A percentile compares a stretch with the other conserved stretches of the same genome.
phyloP scores from a whole-genome alignment of 2,329 filamentous ascomycete genomes.

The Alternaria burnsii region DNA sequence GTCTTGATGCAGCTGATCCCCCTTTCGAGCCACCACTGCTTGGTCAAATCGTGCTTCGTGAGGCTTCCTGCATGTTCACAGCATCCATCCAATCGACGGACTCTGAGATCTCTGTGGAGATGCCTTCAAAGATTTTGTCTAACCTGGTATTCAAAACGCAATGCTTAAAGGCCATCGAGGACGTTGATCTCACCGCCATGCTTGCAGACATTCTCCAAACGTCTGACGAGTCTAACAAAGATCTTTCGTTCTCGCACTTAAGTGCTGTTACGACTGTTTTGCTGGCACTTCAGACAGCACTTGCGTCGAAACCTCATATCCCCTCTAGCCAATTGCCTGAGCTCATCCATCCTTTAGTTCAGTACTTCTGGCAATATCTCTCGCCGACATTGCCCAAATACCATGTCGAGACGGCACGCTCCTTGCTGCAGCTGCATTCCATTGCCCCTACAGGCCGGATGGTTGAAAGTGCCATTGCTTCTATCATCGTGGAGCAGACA shows the following conservation, averaged over 20 bases:
- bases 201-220: slow-evolving; percentile 35
- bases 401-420: slow-evolving; percentile 89
- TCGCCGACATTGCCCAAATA: slow-evolving; percentile 87
- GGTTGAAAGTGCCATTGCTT: slow-evolving; percentile 79
- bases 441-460: slow-evolving; percentile 73
- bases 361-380: slow-evolving; percentile 79
- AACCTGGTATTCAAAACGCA: slow-evolving; percentile 45
- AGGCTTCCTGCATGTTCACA: slow-evolving; percentile 40
- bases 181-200: slow-evolving; percentile 35
- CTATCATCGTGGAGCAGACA: slow-evolving; percentile 64
- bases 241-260: slow-evolving; percentile 39
- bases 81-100: slow-evolving; percentile 27
- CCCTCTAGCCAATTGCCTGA: slow-evolving; percentile 61
- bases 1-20: slow-evolving; percentile 40
- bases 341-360: slow-evolving; percentile 73
- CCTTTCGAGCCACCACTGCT: slow-evolving; percentile 39
- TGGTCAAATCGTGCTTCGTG: slow-evolving; percentile 41
- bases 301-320: slow-evolving; percentile 38
- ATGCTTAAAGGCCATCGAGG: slow-evolving; percentile 34
- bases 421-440: slow-evolving; percentile 85
- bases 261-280: slow-evolving; percentile 46
- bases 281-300: slow-evolving; percentile 42
- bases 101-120: slow-evolving; percentile 32
- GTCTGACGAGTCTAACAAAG: neutral
- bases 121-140: slow-evolving; percentile 45